Conservation (phyloP, 306 rosid genomes). For the Citrullus amarus region DNA sequence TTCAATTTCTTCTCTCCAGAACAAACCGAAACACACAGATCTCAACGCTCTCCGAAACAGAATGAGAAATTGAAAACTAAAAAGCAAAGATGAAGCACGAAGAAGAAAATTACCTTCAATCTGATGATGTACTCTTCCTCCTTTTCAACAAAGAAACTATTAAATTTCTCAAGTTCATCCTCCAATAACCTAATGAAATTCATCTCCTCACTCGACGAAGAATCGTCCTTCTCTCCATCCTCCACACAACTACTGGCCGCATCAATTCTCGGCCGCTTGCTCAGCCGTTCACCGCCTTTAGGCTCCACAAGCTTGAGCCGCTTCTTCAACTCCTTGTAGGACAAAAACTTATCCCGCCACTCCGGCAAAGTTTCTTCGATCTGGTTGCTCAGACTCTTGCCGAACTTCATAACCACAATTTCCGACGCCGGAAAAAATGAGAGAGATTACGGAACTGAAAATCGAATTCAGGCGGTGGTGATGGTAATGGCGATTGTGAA, state of each 20-base stretch:
- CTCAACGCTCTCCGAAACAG: background rate
- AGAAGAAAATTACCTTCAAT: conserved; percentile 49
- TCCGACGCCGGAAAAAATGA: background rate
- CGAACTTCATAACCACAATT: conserved; percentile 56
- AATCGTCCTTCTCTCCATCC: conserved; percentile 12
- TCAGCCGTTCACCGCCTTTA: conserved; percentile 31
- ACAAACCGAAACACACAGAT: background rate
- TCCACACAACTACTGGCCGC: conserved; percentile 3
- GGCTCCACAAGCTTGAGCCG: conserved; percentile 70
- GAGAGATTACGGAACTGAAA: background rate
- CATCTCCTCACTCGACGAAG: conserved; percentile 61
- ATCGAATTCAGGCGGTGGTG: background rate
- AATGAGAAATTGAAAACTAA: background rate
- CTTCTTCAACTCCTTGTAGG: conserved; percentile 95
- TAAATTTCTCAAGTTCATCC: conserved; percentile 84
- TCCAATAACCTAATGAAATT: conserved; percentile 57
- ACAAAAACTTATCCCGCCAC: conserved; percentile 91
- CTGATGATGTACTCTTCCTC: conserved; percentile 92
- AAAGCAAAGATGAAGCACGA: background rate
- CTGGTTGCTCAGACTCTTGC: conserved; percentile 80
- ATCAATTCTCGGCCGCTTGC: conserved; percentile 42
- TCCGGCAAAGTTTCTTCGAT: conserved; percentile 87
- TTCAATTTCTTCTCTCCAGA: background rate
- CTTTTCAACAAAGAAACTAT: conserved; percentile 78
- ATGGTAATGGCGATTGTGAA: background rate